Conservation (phyloP, 441 rosid species). For the Gossypium lobatum region DNA sequence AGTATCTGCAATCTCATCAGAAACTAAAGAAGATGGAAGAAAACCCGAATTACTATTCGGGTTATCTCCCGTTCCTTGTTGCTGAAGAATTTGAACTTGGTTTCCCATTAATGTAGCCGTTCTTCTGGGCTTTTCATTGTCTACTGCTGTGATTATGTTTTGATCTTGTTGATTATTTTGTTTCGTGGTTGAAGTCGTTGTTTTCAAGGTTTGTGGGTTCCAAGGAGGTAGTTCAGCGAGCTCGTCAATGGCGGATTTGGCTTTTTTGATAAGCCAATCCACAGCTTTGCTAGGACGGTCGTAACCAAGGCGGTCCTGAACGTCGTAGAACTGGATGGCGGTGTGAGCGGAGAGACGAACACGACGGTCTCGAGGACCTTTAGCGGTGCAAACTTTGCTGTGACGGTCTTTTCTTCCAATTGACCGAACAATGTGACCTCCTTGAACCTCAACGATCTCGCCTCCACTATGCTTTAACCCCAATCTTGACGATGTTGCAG, state of each 20-base stretch:
- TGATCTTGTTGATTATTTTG: constrained; percentile 22
- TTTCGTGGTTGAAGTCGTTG: constrained; percentile 27
- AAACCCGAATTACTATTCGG: constrained; percentile 31
- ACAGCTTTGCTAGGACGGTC: constrained; percentile 97
- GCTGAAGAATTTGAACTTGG: constrained; percentile 23
- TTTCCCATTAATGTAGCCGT: constrained; percentile 14
- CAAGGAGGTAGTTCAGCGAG: constrained; percentile 83
- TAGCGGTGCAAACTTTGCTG: constrained; percentile 87
- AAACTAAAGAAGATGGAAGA: constrained; percentile 57
- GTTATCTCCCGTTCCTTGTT: constrained; percentile 33
- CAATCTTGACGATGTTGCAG: constrained; percentile 43
- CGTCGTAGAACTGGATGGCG: constrained; percentile 92
- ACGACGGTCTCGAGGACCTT: constrained; percentile 91
- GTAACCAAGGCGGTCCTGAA: constrained; percentile 90
- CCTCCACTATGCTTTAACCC: constrained; percentile 52
- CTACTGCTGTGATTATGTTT: constrained; percentile 5
- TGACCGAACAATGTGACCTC: constrained; percentile 87
- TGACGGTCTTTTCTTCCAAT: constrained; percentile 83
- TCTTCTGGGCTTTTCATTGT: constrained; percentile 21
- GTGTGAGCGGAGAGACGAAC: constrained; percentile 88
- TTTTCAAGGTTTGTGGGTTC: constrained; percentile 41
- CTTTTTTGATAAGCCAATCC: constrained; percentile 86
- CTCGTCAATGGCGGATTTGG: constrained; percentile 80
- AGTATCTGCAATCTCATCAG: constrained; percentile 73
- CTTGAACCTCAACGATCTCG: constrained; percentile 88